These are phyloP conservation scores for Aspergillus texensis DNA, from an alignment of 2,329 filamentous ascomycete species.

Conservation along the genomic window DNA sequence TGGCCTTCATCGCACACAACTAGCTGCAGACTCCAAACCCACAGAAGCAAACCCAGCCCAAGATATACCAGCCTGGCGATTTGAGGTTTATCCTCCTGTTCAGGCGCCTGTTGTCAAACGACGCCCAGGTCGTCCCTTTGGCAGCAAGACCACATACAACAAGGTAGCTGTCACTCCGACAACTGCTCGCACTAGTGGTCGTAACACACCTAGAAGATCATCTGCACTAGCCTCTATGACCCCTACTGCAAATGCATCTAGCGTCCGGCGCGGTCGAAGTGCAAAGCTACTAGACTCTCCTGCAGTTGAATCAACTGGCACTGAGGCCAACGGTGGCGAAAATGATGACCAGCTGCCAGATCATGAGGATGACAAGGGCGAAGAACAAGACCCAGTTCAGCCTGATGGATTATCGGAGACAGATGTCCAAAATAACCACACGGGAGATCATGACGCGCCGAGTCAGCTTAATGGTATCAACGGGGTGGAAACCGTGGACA, in stretches of 20 bases:
- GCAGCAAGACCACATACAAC: slow-evolving; percentile 31
- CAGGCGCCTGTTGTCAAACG: slow-evolving; percentile 39
- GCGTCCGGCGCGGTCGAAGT: slow-evolving; percentile 41
- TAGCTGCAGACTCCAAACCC: slow-evolving; percentile 18
- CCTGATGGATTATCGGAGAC: slow-evolving; percentile 9
- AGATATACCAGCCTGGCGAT: slow-evolving; percentile 45
- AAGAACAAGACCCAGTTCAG: slow-evolving; percentile 6
- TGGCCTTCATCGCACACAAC: slow-evolving; percentile 27
- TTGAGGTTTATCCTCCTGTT: slow-evolving; percentile 47
- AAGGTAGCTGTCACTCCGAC: slow-evolving; percentile 35
- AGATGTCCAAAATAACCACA: slow-evolving; percentile 23
- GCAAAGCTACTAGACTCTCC: slow-evolving; percentile 35
- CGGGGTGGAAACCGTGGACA: slow-evolving; percentile 6
- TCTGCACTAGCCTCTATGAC: slow-evolving; percentile 33
- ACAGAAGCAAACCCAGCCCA: slow-evolving; percentile 32
- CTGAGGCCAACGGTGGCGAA: slow-evolving; percentile 29
- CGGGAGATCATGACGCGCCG: slow-evolving; percentile 29
- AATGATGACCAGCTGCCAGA: slow-evolving; percentile 16
- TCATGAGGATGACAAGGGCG: slow-evolving; percentile 11
- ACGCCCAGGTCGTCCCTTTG: slow-evolving; percentile 43
- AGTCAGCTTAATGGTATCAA: slow-evolving; percentile 17
- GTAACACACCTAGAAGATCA: slow-evolving; percentile 40
- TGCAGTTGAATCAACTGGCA: slow-evolving; percentile 26
- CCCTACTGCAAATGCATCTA: slow-evolving; percentile 30
- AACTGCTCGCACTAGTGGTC: slow-evolving; percentile 36